Percentiles rank a stretch among this genome's conserved stretches.
phyloP scores from a whole-genome alignment of 371 early-diverging fungal genomes.

The Rhizopus arrhizus region DNA sequence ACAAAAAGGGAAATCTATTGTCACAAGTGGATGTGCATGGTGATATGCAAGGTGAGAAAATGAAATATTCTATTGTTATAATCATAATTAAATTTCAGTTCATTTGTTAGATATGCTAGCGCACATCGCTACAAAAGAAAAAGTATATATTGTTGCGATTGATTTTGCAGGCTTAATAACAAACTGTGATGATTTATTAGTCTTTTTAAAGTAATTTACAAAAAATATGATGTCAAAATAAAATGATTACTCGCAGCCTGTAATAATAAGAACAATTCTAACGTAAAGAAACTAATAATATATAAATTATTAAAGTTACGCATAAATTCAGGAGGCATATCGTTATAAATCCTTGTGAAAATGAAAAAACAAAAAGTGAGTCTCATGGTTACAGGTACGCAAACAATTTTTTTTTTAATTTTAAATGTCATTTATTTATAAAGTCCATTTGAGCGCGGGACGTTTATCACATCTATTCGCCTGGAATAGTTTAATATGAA shows the following conservation, averaged over 20 bases:
- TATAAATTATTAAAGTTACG: no score
- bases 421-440: no score
- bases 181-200: conserved; percentile 21
- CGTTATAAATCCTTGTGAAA: no score
- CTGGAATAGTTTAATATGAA: no score
- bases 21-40: conserved; percentile 10
- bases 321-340: no score
- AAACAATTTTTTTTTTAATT: no score
- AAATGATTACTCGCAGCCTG: neutral
- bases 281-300: no score
- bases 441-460: no score
- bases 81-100: conserved; percentile 15
- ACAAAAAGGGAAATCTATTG: conserved; percentile 4
- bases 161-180: conserved; percentile 33
- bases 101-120: conserved; percentile 13
- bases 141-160: conserved; percentile 18
- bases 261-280: neutral
- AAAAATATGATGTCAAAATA: conserved; percentile 1
- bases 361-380: no score
- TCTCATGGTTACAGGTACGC: no score
- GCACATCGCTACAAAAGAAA: conserved; percentile 10
- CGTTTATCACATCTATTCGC: no score
- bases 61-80: neutral
- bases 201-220: neutral
- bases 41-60: conserved; percentile 8